These are phyloP conservation scores for Auricularia heimuer DNA, from an alignment of 768 basidiomycete species.

Conservation along the genomic window DNA sequence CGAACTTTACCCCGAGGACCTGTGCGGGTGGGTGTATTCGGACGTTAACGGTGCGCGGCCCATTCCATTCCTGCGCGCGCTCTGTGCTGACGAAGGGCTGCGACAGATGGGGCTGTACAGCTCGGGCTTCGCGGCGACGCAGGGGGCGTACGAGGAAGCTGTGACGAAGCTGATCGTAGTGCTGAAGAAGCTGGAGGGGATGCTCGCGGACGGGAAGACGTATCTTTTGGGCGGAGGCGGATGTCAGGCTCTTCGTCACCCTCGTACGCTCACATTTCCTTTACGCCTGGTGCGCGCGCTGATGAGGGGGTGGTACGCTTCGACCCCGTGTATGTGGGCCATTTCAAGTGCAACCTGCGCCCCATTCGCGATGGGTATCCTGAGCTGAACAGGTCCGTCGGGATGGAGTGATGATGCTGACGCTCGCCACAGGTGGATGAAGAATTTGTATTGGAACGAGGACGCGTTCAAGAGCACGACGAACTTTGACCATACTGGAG, in stretches of 20 bases:
- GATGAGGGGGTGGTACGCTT: slow-evolving; percentile 14
- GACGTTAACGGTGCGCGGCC: slow-evolving; percentile 18
- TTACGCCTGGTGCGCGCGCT: too few species aligned
- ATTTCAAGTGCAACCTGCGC: slow-evolving; percentile 36
- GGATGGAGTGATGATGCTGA: not conserved
- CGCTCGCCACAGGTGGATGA: slow-evolving; percentile 65
- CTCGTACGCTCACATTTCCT: slow-evolving; percentile 12
- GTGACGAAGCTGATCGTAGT: slow-evolving; percentile 27
- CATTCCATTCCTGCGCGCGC: too few species aligned
- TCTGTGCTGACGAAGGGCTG: not conserved
- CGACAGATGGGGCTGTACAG: slow-evolving; percentile 25
- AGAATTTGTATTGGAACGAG: slow-evolving; percentile 85
- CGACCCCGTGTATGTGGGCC: slow-evolving; percentile 32
- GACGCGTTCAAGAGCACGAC: slow-evolving; percentile 81
- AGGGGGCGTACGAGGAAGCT: slow-evolving; percentile 32
- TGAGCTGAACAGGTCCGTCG: not conserved
- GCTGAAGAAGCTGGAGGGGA: slow-evolving; percentile 30
- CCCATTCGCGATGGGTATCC: slow-evolving; percentile 34
- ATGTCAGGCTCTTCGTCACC: slow-evolving; percentile 33
- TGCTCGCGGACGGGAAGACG: slow-evolving; percentile 28
- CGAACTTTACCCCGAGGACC: slow-evolving; percentile 34
- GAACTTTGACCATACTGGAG: slow-evolving; percentile 84
- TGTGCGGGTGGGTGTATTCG: slow-evolving; percentile 28
- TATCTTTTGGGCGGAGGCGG: slow-evolving; percentile 29
- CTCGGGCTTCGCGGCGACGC: slow-evolving; percentile 35